Percentiles rank a stretch among this genome's conserved stretches.
Evolutionary conservation across 345 rosid species (phyloP).

Genomic region (Lumnitzera racemosa): DNA sequence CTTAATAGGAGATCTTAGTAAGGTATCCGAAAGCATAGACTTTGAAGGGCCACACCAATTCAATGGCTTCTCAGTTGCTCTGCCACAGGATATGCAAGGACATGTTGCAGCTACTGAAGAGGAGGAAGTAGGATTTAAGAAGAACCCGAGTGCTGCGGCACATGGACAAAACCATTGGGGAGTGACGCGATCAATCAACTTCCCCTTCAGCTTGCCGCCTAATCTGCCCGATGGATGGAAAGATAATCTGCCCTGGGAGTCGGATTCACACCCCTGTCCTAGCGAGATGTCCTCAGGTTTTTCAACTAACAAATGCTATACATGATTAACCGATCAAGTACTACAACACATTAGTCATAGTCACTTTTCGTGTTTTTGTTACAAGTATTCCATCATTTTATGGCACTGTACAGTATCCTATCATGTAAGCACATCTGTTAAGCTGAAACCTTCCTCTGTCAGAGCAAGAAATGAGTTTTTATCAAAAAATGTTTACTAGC

Average conservation of each 20-base stretch:
- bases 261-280: slow-evolving; percentile 48
- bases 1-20: slow-evolving; percentile 9
- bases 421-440: too few species aligned
- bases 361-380: neutral
- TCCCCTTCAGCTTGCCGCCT: slow-evolving; percentile 49
- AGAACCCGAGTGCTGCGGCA: slow-evolving; percentile 3
- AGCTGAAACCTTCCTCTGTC: too few species aligned
- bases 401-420: too few species aligned
- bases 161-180: slow-evolving; percentile 25
- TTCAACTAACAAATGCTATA: slow-evolving; percentile 45
- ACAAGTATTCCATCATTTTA: neutral
- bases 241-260: neutral
- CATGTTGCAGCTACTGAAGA: slow-evolving; percentile 13
- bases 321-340: slow-evolving; percentile 8
- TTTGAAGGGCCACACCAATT: slow-evolving; percentile 27
- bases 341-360: neutral
- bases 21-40: slow-evolving; percentile 15
- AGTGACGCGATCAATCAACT: slow-evolving; percentile 24
- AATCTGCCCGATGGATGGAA: slow-evolving; percentile 7
- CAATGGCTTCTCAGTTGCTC: slow-evolving; percentile 30
- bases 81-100: slow-evolving; percentile 30
- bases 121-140: slow-evolving; percentile 18
- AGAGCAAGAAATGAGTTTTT: too few species aligned
- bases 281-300: slow-evolving; percentile 45
- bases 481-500: too few species aligned